A percentile compares a stretch with the other conserved stretches of the same genome.
Evolutionary conservation across 2,329 filamentous ascomycete species (phyloP).

Genomic region (Scopulariopsis brevicaulis): DNA sequence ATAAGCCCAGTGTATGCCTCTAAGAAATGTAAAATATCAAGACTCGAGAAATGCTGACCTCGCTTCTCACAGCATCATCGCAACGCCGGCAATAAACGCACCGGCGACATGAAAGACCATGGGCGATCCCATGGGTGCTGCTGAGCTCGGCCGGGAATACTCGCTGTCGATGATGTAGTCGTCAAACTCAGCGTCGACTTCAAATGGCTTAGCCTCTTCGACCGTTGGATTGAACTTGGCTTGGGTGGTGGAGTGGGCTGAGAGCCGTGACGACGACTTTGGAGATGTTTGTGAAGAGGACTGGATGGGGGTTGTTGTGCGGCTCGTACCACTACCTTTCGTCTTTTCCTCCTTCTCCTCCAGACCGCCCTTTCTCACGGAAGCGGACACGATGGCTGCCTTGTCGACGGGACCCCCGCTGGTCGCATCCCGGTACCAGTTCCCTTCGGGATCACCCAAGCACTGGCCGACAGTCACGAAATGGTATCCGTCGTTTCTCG

Average conservation of each 20-base stretch:
- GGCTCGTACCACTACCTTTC: neutral
- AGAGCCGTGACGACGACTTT: neutral
- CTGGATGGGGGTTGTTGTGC: neutral
- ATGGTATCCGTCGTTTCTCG: slow-evolving; percentile 3
- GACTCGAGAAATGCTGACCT: neutral
- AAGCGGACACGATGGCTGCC: neutral
- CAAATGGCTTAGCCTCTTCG: neutral
- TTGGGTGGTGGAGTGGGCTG: neutral
- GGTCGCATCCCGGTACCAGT: slow-evolving; percentile 33
- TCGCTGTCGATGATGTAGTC: neutral
- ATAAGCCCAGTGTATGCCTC: neutral
- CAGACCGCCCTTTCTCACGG: neutral
- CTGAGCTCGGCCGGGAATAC: neutral
- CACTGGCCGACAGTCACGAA: slow-evolving; percentile 29
- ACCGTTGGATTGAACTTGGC: neutral
- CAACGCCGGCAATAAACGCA: neutral
- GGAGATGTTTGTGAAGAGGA: too few species aligned
- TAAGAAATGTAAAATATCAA: neutral
- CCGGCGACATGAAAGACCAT: neutral
- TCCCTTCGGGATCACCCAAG: slow-evolving; percentile 34
- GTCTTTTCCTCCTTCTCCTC: neutral
- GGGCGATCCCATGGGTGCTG: neutral
- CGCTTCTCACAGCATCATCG: neutral
- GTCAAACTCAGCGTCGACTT: neutral
- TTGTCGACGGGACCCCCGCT: neutral